Base-by-base conservation (phyloP, 1,284 basidiomycete genomes). In the Tilletia setariae region DNA sequence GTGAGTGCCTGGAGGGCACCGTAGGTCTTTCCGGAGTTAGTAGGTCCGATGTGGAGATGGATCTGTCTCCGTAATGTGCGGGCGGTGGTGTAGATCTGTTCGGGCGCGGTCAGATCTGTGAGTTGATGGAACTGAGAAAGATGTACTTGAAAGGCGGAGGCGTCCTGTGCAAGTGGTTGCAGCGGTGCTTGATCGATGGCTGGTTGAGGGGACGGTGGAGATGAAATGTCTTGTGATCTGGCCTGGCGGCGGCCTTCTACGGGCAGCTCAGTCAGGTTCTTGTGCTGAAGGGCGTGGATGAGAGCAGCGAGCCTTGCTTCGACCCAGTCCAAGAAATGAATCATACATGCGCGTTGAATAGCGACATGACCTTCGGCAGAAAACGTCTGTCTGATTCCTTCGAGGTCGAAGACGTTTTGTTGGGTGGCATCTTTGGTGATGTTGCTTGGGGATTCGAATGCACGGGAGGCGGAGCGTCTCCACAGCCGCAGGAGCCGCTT, bases 21-120 rank as follows among this genome's bases (percentile, higher is more conserved):
- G 82, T 98, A 90, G 0, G 94, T 98, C 85, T 98, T 98, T 49
- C 95, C 95, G 69, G 91, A 93, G 84, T 98, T 98, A 42, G 95
- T 98, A 0, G 95, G 95, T 0, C 95, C 95, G 68, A 98, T 93
- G 80, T 98, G 95, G 85, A 98, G 89, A 82, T 95, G 91, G 73
- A 98, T 86, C 76, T 90, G 90, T 21, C 95, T 88, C 8, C 86
- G 87, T 68, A 89, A 77, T 1, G 84, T 75, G 6, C 87, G 83
- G 0, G 87, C 86, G 3, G 68, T 46, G 1, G 84, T 69, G 68
- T 82, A 84, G 3, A 75, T 72, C 28, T 82, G 76, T 16, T 82
- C 73, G 4, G 85, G 76, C 9, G 32, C 23, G 7, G 32, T 6
- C 23, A 28, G 32, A 30, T 59, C 28, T 21, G 53, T 59, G 23